phyloP scores from a whole-genome alignment of 2,329 filamentous ascomycete genomes.

The Aspergillus bombycis region DNA sequence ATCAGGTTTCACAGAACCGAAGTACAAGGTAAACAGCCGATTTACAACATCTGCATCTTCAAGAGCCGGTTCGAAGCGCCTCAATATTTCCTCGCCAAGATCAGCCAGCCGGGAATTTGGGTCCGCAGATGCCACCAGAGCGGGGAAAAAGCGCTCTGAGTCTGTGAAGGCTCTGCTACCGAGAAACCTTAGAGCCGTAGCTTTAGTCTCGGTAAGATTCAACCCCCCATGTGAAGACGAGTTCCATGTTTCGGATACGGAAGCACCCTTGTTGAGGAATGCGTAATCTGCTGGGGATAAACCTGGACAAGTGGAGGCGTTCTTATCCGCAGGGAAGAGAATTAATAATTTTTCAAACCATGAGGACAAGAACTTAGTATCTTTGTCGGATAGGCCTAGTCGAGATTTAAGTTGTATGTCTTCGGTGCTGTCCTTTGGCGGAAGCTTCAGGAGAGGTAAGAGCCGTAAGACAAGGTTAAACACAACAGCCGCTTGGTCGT shows the following conservation, averaged over 20 bases:
- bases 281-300: conserved; percentile 67
- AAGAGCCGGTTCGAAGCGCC: conserved; percentile 69
- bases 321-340: conserved; percentile 56
- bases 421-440: conserved; percentile 76
- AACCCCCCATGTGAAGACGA: conserved; percentile 62
- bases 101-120: conserved; percentile 78
- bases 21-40: conserved; percentile 73
- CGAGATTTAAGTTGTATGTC: conserved; percentile 68
- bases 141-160: conserved; percentile 78
- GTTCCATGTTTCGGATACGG: conserved; percentile 60
- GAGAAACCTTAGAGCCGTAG: conserved; percentile 70
- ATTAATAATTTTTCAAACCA: conserved; percentile 80
- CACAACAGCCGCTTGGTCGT: conserved; percentile 64
- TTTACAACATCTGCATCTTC: conserved; percentile 68
- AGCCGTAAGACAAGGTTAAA: conserved; percentile 83
- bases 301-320: conserved; percentile 58
- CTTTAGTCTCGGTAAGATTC: conserved; percentile 71
- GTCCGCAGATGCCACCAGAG: conserved; percentile 81
- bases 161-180: conserved; percentile 86
- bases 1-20: conserved; percentile 55
- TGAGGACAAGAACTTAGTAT: conserved; percentile 72
- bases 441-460: conserved; percentile 67
- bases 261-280: conserved; percentile 66
- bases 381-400: conserved; percentile 69
- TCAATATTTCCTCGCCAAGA: conserved; percentile 88